These are phyloP conservation scores for Colletotrichum lupini DNA, from an alignment of 2,329 filamentous ascomycete species.

Conservation along the genomic window DNA sequence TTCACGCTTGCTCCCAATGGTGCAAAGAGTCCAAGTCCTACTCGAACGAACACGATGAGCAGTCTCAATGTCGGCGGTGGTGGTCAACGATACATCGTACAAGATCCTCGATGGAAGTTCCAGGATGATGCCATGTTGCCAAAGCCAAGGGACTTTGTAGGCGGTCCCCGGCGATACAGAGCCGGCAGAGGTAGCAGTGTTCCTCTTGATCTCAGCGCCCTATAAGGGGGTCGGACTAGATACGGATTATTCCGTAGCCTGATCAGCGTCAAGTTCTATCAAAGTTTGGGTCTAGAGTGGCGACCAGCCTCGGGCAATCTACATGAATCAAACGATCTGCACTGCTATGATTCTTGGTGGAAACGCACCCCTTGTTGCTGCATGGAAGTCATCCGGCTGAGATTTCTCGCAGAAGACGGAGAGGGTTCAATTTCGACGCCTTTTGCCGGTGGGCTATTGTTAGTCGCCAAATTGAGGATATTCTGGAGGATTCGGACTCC, in stretches of 20 bases:
- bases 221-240: constrained; percentile 43
- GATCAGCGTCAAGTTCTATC: neutral
- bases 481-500: neutral
- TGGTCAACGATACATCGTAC: constrained; percentile 65
- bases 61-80: constrained; percentile 38
- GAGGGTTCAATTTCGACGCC: neutral
- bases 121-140: constrained; percentile 84
- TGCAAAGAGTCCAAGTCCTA: constrained; percentile 60
- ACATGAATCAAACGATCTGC: neutral
- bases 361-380: neutral
- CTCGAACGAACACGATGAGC: constrained; percentile 46
- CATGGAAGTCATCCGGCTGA: neutral
- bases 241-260: neutral
- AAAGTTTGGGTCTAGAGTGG: neutral
- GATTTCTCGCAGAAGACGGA: neutral
- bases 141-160: constrained; percentile 83
- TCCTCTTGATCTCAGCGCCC: constrained; percentile 81
- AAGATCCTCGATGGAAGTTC: constrained; percentile 88
- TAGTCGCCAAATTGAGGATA: neutral
- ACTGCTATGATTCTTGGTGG: neutral
- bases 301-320: neutral
- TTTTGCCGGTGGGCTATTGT: neutral
- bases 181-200: constrained; percentile 95
- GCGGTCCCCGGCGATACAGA: constrained; percentile 82
- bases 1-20: constrained; percentile 80